phyloP scores from a whole-genome alignment of 2,329 filamentous ascomycete species.

The Leptosphaerulina australis region DNA sequence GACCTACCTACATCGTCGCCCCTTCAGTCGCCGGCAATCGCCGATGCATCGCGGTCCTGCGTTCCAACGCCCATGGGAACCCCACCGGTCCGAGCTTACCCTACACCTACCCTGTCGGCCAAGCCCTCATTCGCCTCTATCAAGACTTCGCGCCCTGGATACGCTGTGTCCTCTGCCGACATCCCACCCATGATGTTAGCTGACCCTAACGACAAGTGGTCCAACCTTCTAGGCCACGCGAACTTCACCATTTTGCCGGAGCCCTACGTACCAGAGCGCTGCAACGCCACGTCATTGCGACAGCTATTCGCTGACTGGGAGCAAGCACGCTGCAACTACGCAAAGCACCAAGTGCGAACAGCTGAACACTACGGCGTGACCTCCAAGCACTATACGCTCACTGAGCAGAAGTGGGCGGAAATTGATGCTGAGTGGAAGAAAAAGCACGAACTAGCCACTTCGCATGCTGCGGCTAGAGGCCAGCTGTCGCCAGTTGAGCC shows the following conservation, averaged over 20 bases:
- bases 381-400: slow-evolving; percentile 84
- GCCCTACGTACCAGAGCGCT: slow-evolving; percentile 73
- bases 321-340: slow-evolving; percentile 80
- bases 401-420: slow-evolving; percentile 85
- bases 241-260: slow-evolving; percentile 88
- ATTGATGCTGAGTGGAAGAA: slow-evolving; percentile 76
- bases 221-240: slow-evolving; percentile 82
- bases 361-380: slow-evolving; percentile 90
- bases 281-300: slow-evolving; percentile 65
- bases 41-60: slow-evolving; percentile 57
- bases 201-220: slow-evolving; percentile 83
- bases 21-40: slow-evolving; percentile 82
- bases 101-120: slow-evolving; percentile 76
- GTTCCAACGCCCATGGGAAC: slow-evolving; percentile 56
- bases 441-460: slow-evolving; percentile 69
- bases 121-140: slow-evolving; percentile 81
- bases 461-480: slow-evolving; percentile 46
- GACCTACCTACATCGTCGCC: slow-evolving; percentile 73
- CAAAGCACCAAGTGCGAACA: slow-evolving; percentile 84
- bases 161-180: slow-evolving; percentile 57
- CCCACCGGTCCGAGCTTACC: slow-evolving; percentile 54
- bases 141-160: slow-evolving; percentile 53
- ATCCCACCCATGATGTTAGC: slow-evolving; percentile 68
- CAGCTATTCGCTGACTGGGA: slow-evolving; percentile 82
- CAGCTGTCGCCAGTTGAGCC: slow-evolving; percentile 36